Base-by-base conservation (phyloP, 352 stramenopile genomes). In the Phytophthora ohioensis region DNA sequence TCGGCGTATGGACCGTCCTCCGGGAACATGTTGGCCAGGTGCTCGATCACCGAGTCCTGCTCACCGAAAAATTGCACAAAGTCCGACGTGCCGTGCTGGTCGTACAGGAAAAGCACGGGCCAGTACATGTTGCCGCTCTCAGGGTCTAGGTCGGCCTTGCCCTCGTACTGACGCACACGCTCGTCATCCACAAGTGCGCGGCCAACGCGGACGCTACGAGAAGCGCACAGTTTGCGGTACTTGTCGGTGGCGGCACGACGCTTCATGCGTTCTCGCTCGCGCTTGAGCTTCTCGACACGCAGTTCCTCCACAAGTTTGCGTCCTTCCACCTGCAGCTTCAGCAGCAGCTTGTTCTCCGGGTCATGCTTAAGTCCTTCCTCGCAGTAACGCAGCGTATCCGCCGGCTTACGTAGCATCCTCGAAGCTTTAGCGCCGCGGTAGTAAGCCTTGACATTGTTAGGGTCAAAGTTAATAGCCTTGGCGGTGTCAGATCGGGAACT, bases 21-120 rank as follows among this genome's bases (percentile, higher is more conserved):
- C 0, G 90, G 90, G 73, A 96, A 96, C 88, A 95, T 95, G 72
- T 95, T 95, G 64, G 88, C 90, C 57, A 96, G 64, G 73, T 96
- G 90, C 65, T 95, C 88, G 47, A 95, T 91, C 43, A 95, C 76
- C 38, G 78, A 62, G 68, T 96, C 90, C 38, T 93, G 75, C 67
- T 96, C 90, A 27, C 85, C 85, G 61, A 96, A 90, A 21, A 75
- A 73, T 71, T 95, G 76, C 46, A 95, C 85, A 71, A 95, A 95
- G 69, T 96, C 90, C 12, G 85, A 92, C 64, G 87, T 91, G 61
- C 87, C 85, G 69, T 95, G 80, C 70, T 96, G 84, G 53, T 95
- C 84, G 64, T 96, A 96, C 3, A 96, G 73, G 47, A 95, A 95
- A 34, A 96, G 75, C 55, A 91, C 81, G 5, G 90, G 90, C 90